A percentile compares a stretch with the other conserved stretches of the same genome.
phyloP scores from a whole-genome alignment of 768 basidiomycete species.

The Mycena filopes region DNA sequence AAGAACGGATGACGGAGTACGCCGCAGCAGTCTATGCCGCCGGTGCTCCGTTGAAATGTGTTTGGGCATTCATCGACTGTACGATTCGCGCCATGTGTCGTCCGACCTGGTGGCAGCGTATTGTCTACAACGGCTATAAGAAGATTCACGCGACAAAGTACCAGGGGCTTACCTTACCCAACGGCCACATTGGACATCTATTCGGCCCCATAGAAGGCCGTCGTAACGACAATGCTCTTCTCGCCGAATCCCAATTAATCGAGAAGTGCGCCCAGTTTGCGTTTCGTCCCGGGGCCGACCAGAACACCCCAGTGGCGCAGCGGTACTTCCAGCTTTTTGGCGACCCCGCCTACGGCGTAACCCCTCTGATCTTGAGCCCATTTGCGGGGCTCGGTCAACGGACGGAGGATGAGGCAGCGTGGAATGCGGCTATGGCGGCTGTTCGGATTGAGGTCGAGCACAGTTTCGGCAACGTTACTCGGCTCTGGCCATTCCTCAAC shows the following conservation, averaged over 20 bases:
- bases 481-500: constrained; percentile 40
- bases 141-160: not conserved
- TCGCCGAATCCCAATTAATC: constrained; percentile 25
- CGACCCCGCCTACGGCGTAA: not conserved
- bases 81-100: no score
- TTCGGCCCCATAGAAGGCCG: constrained; percentile 38
- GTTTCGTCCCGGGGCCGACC: constrained; percentile 10
- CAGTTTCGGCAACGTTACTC: constrained; percentile 36
- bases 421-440: constrained; percentile 36
- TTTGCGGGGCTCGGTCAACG: no score
- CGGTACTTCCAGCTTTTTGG: not conserved
- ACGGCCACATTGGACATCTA: constrained; percentile 39
- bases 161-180: constrained; percentile 38
- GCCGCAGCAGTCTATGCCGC: constrained; percentile 27
- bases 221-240: constrained; percentile 30
- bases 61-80: no score
- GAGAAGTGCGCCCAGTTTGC: constrained; percentile 19
- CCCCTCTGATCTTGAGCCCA: not conserved
- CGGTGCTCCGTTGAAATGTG: constrained; percentile 22
- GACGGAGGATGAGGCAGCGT: not conserved
- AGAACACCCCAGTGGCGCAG: not conserved
- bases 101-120: no score
- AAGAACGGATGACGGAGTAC: constrained; percentile 19
- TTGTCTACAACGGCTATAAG: not conserved
- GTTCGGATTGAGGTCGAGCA: constrained; percentile 40